These are phyloP conservation scores for Neonectria hederae DNA, from an alignment of 2,329 filamentous ascomycete species.

Conservation along the genomic window DNA sequence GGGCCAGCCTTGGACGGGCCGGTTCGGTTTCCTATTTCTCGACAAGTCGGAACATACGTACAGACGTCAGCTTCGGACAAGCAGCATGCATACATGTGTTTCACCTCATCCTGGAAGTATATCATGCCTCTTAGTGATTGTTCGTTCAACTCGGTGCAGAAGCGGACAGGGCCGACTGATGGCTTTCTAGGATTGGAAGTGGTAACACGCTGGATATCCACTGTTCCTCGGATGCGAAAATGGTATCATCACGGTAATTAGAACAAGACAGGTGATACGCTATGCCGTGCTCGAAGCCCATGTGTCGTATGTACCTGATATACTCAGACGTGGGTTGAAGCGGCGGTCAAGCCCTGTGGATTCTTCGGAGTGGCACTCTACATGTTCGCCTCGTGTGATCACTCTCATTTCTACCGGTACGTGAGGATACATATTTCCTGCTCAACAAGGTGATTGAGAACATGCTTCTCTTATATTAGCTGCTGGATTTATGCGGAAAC, in stretches of 20 bases:
- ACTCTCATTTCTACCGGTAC: background rate
- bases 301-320: background rate
- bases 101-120: background rate
- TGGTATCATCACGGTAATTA: background rate
- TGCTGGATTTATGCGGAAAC: background rate
- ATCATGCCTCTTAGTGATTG: background rate
- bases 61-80: background rate
- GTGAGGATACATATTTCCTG: no score
- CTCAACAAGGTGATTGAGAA: background rate
- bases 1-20: constrained; percentile 9
- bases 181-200: background rate
- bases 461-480: background rate
- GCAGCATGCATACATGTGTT: background rate
- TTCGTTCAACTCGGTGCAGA: background rate
- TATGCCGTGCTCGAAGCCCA: background rate
- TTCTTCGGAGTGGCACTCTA: background rate
- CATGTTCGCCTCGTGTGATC: no score
- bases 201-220: background rate
- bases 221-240: background rate
- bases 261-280: background rate
- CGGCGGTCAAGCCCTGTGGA: background rate
- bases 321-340: background rate
- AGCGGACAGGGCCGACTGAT: constrained; percentile 5
- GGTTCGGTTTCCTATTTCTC: background rate
- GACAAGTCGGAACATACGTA: background rate